phyloP scores from a whole-genome alignment of 345 rosid species.

The Eucalyptus dawsonii region DNA sequence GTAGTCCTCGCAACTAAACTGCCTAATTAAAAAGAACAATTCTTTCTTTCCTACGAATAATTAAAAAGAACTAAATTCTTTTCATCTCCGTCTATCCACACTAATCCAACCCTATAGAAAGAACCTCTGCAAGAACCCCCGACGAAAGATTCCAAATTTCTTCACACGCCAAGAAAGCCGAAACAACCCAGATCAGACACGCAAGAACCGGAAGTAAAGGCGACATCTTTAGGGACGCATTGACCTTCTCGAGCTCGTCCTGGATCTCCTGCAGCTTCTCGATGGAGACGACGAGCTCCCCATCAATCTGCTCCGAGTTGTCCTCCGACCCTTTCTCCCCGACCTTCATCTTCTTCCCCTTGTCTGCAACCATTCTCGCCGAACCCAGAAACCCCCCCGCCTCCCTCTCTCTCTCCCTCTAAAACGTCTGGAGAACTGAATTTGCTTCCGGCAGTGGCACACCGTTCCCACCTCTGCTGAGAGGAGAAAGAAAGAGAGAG shows the following conservation, averaged over 20 bases:
- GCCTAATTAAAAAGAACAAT: background rate
- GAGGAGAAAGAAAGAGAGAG: background rate
- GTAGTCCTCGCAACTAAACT: background rate
- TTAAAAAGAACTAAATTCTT: background rate
- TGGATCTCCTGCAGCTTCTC: constrained; percentile 98
- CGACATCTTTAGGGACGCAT: background rate
- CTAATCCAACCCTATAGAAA: background rate
- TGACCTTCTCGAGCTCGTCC: constrained; percentile 91
- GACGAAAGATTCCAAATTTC: background rate
- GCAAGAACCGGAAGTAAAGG: background rate
- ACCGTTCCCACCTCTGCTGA: background rate
- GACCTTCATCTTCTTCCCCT: constrained; percentile 75
- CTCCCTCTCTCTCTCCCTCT: background rate
- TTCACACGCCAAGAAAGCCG: background rate
- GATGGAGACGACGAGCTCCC: constrained; percentile 70
- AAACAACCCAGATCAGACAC: background rate
- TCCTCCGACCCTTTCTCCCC: constrained; percentile 27
- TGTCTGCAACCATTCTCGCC: constrained; percentile 60
- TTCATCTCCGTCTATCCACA: background rate
- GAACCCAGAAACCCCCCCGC: background rate
- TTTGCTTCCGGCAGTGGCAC: background rate
- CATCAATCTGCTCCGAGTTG: constrained; percentile 52
- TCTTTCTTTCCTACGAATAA: background rate
- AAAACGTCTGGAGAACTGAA: background rate
- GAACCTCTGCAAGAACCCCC: background rate